Conservation (phyloP, 768 basidiomycete species). For the Kwoniella bestiolae region DNA sequence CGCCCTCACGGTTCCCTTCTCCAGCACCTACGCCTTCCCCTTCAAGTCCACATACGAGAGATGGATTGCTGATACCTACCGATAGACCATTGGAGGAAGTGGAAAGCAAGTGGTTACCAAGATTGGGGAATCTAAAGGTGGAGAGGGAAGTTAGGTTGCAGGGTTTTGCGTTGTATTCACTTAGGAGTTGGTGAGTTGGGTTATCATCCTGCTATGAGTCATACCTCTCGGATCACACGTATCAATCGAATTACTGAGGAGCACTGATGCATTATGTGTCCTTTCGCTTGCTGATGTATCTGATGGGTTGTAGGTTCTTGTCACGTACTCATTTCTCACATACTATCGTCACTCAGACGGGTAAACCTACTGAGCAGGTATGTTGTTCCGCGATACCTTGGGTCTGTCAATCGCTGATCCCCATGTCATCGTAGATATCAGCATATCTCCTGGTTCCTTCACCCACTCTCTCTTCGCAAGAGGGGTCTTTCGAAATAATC, state of each 20-base stretch:
- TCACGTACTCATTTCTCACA: conserved; percentile 50
- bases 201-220: too few relatives aligned
- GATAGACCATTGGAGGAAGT: conserved; percentile 43
- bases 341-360: conserved; percentile 51
- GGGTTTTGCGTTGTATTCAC: conserved; percentile 45
- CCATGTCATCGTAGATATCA: conserved; percentile 34
- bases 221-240: not conserved
- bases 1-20: conserved; percentile 13
- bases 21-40: conserved; percentile 11
- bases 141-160: conserved; percentile 38
- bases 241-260: not conserved
- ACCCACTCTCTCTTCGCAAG: conserved; percentile 23
- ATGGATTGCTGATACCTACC: conserved; percentile 43
- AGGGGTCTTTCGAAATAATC: conserved; percentile 30
- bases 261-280: not conserved
- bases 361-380: conserved; percentile 47
- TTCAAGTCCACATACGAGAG: not conserved
- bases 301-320: conserved; percentile 30
- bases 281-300: not conserved
- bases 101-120: conserved; percentile 39
- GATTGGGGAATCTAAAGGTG: conserved; percentile 39
- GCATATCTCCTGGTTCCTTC: conserved; percentile 40
- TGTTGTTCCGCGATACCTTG: conserved; percentile 10
- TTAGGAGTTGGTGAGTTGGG: conserved; percentile 49
- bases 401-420: not conserved